Base-by-base conservation (phyloP, 768 basidiomycete genomes). In the Calocera viscosa region DNA sequence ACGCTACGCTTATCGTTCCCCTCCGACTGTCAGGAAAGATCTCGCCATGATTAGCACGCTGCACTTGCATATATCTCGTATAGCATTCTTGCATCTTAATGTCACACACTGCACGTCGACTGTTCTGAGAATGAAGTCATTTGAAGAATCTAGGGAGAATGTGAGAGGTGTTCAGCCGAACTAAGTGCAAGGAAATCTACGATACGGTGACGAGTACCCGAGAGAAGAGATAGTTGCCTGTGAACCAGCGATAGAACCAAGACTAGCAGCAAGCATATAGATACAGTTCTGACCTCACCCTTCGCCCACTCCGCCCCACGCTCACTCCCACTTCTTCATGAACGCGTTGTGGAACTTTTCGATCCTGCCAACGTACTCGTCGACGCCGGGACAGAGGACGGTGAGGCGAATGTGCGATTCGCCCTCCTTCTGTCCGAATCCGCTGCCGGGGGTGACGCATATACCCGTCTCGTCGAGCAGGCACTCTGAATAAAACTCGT, bases 381-480 rank as follows among this genome's bases (percentile, higher is more conserved):
- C 94, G 19, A 92, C 91, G 41, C 91, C 92, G 1, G 93, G 94
- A 72, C 94, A 96, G 70, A 98, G 78, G 72, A 95, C 96, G 8
- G 96, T 99, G 75, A 97, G 77, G 38, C 95, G 80, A 74, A 96
- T 88, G 77, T 99, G 95, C 77, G 86, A 87, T 73, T 94, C 88
- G 28, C 89, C 92, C 64, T 89, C 86, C 77, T 82, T 88, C 79
- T 97, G 94, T 2, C 94, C 94, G 75, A 99, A 99, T 0, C 95
- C 95, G 63, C 86, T 87, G 0, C 95, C 95, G 3, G 94, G 91
- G 2, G 97, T 90, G 24, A 90, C 90, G 72, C 94, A 96, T 69
- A 98, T 96, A 2, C 93, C 93, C 0, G 92, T 94, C 75, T 83
- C 82, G 69, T 95, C 91, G 64, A 99, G 81, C 64, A 99, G 75